These are phyloP conservation scores for Parmales sp. DNA, from an alignment of 108 stramenopile species.

Conservation along the genomic window DNA sequence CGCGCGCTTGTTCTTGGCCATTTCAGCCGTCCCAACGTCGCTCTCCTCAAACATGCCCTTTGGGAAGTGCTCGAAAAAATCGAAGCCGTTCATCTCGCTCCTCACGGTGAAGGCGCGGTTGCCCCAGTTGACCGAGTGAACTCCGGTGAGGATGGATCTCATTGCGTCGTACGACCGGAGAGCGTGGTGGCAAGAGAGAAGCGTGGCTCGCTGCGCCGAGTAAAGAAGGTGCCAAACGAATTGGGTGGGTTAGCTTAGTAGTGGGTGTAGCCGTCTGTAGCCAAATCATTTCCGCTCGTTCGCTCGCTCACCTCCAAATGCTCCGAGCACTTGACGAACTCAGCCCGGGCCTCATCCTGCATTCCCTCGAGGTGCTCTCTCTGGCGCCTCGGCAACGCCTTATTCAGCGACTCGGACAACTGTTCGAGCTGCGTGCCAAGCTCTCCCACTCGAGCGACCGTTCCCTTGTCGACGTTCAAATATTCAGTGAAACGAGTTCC, in stretches of 20 bases:
- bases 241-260: too few relatives aligned
- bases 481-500: not conserved
- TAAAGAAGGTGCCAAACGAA: too few relatives aligned
- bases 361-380: not conserved
- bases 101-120: slow-evolving; percentile 6
- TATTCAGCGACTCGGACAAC: not conserved
- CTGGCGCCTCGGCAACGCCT: not conserved
- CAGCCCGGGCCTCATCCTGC: too few relatives aligned
- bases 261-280: not conserved
- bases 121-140: not conserved
- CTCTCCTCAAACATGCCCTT: not conserved
- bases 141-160: not conserved
- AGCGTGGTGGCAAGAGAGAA: not conserved
- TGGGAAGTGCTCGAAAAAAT: not conserved
- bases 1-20: not conserved
- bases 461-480: not conserved
- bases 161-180: not conserved
- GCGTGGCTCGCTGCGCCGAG: not conserved
- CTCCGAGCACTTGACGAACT: too few relatives aligned
- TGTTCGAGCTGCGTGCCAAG: not conserved
- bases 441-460: not conserved
- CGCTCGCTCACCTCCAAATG: too few relatives aligned
- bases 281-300: not conserved
- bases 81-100: not conserved
- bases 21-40: not conserved